Base-by-base conservation (phyloP, 306 rosid genomes). In the Trifolium pratense region DNA sequence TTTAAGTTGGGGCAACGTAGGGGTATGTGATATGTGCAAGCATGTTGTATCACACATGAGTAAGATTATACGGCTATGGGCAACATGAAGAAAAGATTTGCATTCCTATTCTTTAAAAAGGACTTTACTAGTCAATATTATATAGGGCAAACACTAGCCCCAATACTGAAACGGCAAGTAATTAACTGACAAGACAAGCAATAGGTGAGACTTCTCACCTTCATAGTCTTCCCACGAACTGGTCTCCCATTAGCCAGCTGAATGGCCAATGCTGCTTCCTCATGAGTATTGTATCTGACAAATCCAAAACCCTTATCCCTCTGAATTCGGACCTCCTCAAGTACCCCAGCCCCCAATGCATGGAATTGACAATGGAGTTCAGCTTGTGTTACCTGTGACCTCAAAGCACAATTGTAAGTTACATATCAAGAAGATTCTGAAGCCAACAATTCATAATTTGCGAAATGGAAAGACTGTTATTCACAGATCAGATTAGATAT, bases 301-400 rank as follows among this genome's bases (percentile, higher is more conserved):
- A 86, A 86, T 69, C 90, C 90, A 84, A 86, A 86, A 65, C 90
- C 88, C 71, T 86, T 86, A 66, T 84, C 90, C 83, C 90, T 81
- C 80, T 86, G 90, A 78, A 86, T 66, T 64, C 90, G 87, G 20
- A 86, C 90, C 76, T 86, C 90, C 82, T 86, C 90, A 68, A 86
- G 79, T 37, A 81, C 81, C 71, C 90, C 90, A 76, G 88, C 88
- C 20, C 88, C 88, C 58, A 86, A 81, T 73, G 77, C 75, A 45
- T 86, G 90, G 66, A 86, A 86, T 66, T 84, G 86, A 65, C 78
- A 81, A 63, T 86, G 90, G 71, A 86, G 84, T 78, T 86, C 90
- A 79, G 84, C 74, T 74, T 86, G 88, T 31, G 90, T 81, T 65
- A 84, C 88, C 90, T 86, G 79, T 52, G 49, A 74, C 26, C 64